A percentile compares a stretch with the other conserved stretches of the same genome.
Evolutionary conservation across 2,329 filamentous ascomycete genomes (phyloP).

Genomic region (Penicillium decumbens): DNA sequence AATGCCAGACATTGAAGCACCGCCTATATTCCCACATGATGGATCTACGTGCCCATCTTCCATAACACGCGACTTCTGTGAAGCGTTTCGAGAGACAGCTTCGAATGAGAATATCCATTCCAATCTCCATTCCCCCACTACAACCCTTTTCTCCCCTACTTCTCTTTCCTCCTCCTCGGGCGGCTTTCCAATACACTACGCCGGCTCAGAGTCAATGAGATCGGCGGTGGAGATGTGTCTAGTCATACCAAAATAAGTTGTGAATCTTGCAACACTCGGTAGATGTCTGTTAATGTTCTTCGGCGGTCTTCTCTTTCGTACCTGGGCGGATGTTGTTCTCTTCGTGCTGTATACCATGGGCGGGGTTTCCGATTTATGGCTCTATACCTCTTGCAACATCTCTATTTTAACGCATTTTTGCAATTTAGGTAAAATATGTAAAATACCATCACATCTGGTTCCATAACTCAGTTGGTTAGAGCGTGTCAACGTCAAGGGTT

Average conservation of each 20-base stretch:
- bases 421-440: no score
- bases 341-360: background rate
- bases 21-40: background rate
- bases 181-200: background rate
- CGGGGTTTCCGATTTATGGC: background rate
- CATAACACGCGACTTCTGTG: conserved; percentile 14
- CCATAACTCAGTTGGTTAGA: no score
- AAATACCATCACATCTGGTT: no score
- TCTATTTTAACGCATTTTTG: no score
- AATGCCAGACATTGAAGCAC: conserved; percentile 1
- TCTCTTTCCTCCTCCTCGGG: background rate
- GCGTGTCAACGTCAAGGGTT: no score
- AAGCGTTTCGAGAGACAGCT: conserved; percentile 12
- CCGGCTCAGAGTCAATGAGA: conserved; percentile 5
- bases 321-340: background rate
- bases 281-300: background rate
- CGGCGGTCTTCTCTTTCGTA: background rate
- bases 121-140: background rate
- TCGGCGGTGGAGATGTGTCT: conserved; percentile 11
- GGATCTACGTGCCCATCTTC: background rate
- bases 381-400: background rate
- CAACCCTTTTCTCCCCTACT: background rate
- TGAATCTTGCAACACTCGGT: background rate
- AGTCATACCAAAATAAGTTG: conserved; percentile 1
- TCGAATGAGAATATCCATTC: conserved; percentile 6